Evolutionary conservation across 2,329 filamentous ascomycete genomes (phyloP), one percentile per base, ranked within the genome.

Genomic region (Stagonosporopsis cucurbitacearum): DNA sequence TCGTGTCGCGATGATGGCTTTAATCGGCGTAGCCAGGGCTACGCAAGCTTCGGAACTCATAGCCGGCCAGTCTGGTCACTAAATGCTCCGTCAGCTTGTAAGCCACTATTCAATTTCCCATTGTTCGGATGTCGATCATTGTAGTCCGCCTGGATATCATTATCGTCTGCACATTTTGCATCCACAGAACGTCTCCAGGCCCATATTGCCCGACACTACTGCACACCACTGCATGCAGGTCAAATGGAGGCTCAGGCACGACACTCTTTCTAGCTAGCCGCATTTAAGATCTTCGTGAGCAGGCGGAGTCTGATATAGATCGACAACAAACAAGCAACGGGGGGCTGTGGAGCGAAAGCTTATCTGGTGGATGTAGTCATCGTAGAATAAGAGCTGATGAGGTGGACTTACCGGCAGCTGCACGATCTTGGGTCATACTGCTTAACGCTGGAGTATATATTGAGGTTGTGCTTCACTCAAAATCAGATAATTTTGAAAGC

Each of bases 221-320:
- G 13, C 20, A 47, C 36, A 48, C 53, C 37, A 56, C 42, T 12
- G 8, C n/a, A 56, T 56, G 53, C 47, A 56, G 43, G 47, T 32
- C 8, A 17, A 20, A 33, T 47, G 37, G 47, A 47, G 42, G 53
- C 43, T 56, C 47, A 48, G 37, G 41, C 19, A 40, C 28, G 23
- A 43, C 23, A 19, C 46, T 19, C n/a, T 8, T 36, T 37, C 9
- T 8, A 41, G 35, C 41, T 56, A 50, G 53, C 25, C n/a, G n/a
- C n/a, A 6, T 22, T 26, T 13, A 19, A 28, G 23, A 32, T 42
- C 22, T 25, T 42, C 5, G 42, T 20, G 9, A n/a, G 33, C 23
- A 25, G 23, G 13, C 19, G 15, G 7, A n/a, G 19, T 37, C 19
- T 26, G 42, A 36, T 8, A 37, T 46, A 15, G 47, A 50, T 47